phyloP scores from a whole-genome alignment of 805 yeast genomes.

The Ogataea haglerorum region DNA sequence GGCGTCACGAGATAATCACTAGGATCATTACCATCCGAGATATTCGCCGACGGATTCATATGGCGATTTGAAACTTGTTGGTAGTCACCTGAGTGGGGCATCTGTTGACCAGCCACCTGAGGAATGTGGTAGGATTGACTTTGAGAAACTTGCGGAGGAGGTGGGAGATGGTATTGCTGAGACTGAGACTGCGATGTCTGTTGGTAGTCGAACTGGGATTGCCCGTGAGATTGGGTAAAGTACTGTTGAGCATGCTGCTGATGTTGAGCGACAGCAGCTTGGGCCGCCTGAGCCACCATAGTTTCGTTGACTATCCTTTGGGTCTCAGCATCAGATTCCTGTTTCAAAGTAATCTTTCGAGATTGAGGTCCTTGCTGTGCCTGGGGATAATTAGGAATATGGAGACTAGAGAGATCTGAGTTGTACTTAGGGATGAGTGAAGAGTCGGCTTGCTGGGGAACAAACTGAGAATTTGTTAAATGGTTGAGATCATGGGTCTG shows the following conservation, averaged over 20 bases:
- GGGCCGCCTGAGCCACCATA: conserved; percentile 22
- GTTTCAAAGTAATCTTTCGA: conserved; percentile 3
- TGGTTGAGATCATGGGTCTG: conserved; percentile 21
- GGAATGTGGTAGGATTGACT: conserved; percentile 5
- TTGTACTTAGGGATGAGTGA: conserved; percentile 23
- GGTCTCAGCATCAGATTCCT: conserved; percentile 16
- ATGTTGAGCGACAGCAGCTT: conserved; percentile 20
- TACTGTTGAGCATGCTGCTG: conserved; percentile 13
- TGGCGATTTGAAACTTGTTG: conserved; percentile 14
- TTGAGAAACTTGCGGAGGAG: conserved; percentile 12
- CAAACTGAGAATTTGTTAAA: conserved; percentile 15
- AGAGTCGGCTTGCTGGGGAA: conserved; percentile 17
- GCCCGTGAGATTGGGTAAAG: conserved; percentile 10
- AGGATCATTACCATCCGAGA: conserved; percentile 20
- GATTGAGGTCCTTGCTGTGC: conserved; percentile 11
- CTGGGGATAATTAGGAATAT: conserved; percentile 15
- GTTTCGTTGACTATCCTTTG: conserved; percentile 20
- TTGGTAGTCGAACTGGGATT: conserved; percentile 14
- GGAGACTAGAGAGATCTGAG: conserved; percentile 15
- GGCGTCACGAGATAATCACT: conserved; percentile 49
- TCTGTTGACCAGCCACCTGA: neutral
- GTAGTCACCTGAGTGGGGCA: conserved; percentile 9
- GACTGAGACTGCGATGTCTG: conserved; percentile 9
- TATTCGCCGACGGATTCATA: conserved; percentile 3
- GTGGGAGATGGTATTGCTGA: conserved; percentile 14